Percentiles rank a stretch among this genome's conserved stretches.
These are phyloP conservation scores for Amoebophrya sp. DNA, from an alignment of 169 alveolate genomes.

Conservation along the genomic window DNA sequence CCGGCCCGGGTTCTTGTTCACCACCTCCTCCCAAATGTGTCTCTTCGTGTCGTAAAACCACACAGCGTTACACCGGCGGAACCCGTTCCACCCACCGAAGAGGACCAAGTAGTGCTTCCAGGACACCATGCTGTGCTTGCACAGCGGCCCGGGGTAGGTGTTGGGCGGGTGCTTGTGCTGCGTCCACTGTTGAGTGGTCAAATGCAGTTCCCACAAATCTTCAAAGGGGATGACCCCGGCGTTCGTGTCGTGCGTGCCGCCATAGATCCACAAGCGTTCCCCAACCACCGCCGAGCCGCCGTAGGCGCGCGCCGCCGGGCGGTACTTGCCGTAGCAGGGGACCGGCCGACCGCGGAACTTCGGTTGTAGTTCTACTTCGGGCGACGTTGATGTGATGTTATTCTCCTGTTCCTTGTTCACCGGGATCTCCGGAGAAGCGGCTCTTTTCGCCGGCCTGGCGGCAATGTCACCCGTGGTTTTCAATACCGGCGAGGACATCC, in stretches of 20 bases:
- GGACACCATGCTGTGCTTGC: not conserved
- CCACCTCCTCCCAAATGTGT: not conserved
- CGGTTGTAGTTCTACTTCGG: too few species aligned
- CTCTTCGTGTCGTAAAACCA: not conserved
- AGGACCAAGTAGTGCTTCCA: not conserved
- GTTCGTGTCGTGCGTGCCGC: not conserved
- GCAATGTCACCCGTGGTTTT: too few species aligned
- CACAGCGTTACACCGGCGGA: not conserved
- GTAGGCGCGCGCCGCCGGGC: not conserved
- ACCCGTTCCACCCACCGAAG: not conserved
- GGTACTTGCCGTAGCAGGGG: not conserved
- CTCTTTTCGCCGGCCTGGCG: too few species aligned
- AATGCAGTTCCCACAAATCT: not conserved
- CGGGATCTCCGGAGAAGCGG: too few species aligned
- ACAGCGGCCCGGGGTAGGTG: not conserved
- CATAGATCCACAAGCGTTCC: not conserved
- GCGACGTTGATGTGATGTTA: too few species aligned
- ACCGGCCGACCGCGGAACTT: too few species aligned
- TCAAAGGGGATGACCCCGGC: not conserved
- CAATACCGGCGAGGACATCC: too few species aligned
- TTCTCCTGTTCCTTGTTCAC: too few species aligned
- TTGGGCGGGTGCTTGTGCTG: not conserved
- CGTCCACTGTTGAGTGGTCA: not conserved
- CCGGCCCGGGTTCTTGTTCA: not conserved
- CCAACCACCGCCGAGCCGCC: not conserved